Percentiles rank a stretch among this genome's conserved stretches.
phyloP scores from a whole-genome alignment of 805 yeast species.

The Scheffersomyces lignosus region DNA sequence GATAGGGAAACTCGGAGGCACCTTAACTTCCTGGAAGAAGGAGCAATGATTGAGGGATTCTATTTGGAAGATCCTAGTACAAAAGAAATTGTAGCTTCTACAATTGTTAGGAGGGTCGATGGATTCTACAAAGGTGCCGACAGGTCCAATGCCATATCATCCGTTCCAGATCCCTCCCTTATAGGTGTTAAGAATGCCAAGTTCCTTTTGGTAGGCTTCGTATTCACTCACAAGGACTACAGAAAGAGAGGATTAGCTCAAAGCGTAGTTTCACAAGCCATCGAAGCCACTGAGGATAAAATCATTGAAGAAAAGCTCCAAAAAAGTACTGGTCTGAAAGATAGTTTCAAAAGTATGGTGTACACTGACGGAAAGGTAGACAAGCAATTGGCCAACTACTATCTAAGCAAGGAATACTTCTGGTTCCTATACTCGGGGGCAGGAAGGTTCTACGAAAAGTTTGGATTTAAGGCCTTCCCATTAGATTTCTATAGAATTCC shows the following conservation, averaged over 20 bases:
- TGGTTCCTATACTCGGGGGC: slow-evolving; percentile 70
- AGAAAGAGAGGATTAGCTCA: slow-evolving; percentile 31
- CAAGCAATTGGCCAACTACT: slow-evolving; percentile 28
- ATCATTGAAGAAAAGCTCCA: slow-evolving; percentile 26
- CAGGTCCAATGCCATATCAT: slow-evolving; percentile 21
- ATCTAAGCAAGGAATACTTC: slow-evolving; percentile 34
- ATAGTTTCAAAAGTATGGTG: slow-evolving; percentile 35
- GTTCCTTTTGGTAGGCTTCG: slow-evolving; percentile 25
- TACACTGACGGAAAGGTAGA: slow-evolving; percentile 28
- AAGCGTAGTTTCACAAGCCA: slow-evolving; percentile 24
- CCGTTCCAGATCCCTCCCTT: slow-evolving; percentile 29
- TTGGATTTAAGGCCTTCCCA: slow-evolving; percentile 53
- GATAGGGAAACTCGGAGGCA: slow-evolving; percentile 12
- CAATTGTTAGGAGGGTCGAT: slow-evolving; percentile 21
- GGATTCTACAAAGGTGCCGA: slow-evolving; percentile 32
- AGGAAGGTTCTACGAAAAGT: slow-evolving; percentile 61
- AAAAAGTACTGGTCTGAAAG: slow-evolving; percentile 22
- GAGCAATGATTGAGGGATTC: slow-evolving; percentile 23
- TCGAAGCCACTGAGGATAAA: slow-evolving; percentile 30
- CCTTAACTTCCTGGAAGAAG: slow-evolving; percentile 12
- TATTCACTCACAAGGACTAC: slow-evolving; percentile 25
- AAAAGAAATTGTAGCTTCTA: slow-evolving; percentile 21
- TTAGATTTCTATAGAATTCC: slow-evolving; percentile 37
- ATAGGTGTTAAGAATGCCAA: slow-evolving; percentile 35
- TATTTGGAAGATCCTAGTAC: slow-evolving; percentile 20